Evolutionary conservation across 257 asterid genomes (phyloP), one percentile per base, ranked within the genome.

Genomic region (Primulina huaijiensis): DNA sequence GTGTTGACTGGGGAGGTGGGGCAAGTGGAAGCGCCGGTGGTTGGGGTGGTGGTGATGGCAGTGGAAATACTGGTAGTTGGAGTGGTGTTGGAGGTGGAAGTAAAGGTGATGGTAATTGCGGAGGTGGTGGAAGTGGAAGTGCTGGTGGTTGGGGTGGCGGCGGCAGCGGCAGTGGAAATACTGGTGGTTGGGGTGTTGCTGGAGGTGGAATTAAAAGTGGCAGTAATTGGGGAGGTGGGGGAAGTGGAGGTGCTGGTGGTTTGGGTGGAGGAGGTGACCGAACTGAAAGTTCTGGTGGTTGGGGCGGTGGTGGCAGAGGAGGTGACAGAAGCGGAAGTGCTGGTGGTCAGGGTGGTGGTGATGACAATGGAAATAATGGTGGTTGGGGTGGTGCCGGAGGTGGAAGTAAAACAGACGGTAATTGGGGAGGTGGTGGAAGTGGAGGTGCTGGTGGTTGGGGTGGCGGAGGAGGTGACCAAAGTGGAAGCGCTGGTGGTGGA

Each of bases 161-260:
- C 20, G 62, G 25, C 14, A 2, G 27, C 1, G n/a, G n/a, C 25
- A 23, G 27, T 20, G 29, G 62, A n/a, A 10, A 16, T 16, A 16
- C 9, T 57, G 25, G 62, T 57, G 62, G 62, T 17, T 19, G 25
- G 29, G n/a, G 62, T 57, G 62, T 27, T 56, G 60, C 7, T n/a
- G 60, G 60, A 37, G 60, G 60, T 56, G 60, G 27, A 64, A 79
- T 1, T 5, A 37, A 37, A 37, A 9, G 10, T 9, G 12, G 8
- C 12, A 9, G 12, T 9, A 37, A 8, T 9, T 5, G 10, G 23
- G 27, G 60, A 21, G 27, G 83, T 20, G 60, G 56, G 23, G 58
- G 16, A 80, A 84, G 62, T 82, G 80, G 82, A 85, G 90, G 12
- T 79, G 75, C 77, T 86, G 25, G 46, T 7, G 14, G 46, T 37